These are phyloP conservation scores for Coemansia sp. DNA, from an alignment of 192 early-diverging fungal genomes.

Conservation along the genomic window DNA sequence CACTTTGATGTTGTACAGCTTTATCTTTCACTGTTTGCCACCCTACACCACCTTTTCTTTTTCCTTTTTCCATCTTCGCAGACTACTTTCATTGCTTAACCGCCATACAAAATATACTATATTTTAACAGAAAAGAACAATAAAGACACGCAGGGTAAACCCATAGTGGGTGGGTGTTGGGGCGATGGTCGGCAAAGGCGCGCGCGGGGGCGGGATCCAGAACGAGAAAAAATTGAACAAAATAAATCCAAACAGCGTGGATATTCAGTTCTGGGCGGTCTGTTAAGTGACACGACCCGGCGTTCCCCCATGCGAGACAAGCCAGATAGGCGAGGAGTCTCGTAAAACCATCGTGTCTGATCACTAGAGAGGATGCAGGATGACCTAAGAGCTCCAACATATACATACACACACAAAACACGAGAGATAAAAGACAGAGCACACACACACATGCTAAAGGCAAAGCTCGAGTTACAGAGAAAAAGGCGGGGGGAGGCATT, in stretches of 20 bases:
- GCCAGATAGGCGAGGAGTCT: constrained; percentile 43
- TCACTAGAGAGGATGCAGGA: constrained; percentile 42
- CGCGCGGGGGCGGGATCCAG: not conserved
- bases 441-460: too few species aligned
- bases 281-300: constrained; percentile 24
- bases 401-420: not conserved
- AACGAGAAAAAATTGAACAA: constrained; percentile 34
- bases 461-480: too few species aligned
- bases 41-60: not conserved
- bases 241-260: constrained; percentile 39
- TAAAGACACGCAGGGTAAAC: not conserved
- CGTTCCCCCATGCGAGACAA: constrained; percentile 54
- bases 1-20: constrained; percentile 26
- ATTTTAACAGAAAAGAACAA: not conserved
- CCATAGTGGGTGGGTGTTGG: constrained; percentile 1
- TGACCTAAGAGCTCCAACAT: constrained; percentile 36
- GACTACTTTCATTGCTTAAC: not conserved
- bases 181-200: not conserved
- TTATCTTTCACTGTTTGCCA: too few species aligned
- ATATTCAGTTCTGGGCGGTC: constrained; percentile 33
- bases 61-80: not conserved
- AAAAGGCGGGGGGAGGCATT: too few species aligned
- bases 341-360: constrained; percentile 54
- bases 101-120: not conserved
- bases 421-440: not conserved